A percentile compares a stretch with the other conserved stretches of the same genome.
Evolutionary conservation across 73 alveolate genomes (phyloP).

Genomic region (Symbiodinium natans): DNA sequence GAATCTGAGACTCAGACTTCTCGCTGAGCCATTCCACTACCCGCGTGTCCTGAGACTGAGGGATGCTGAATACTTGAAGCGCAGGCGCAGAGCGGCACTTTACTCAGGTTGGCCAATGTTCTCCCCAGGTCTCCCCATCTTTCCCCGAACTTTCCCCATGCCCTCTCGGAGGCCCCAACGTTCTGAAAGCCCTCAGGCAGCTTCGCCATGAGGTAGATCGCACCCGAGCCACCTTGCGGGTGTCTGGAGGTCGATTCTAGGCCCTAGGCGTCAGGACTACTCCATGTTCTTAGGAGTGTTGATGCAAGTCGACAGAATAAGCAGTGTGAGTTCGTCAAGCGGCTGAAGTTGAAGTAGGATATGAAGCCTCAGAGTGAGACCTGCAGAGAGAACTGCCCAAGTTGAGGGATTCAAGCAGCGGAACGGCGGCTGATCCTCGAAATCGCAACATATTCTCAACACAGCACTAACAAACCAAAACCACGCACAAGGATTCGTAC

Average conservation of each 20-base stretch:
- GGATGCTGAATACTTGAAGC: not conserved
- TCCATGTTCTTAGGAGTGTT: not conserved
- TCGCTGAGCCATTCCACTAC: conserved; percentile 91
- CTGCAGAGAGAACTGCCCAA: not conserved
- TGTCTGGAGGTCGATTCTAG: not conserved
- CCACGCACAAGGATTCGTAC: not conserved
- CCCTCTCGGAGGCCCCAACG: not conserved
- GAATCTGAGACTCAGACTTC: conserved; percentile 20
- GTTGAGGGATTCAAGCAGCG: not conserved
- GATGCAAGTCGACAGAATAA: not conserved
- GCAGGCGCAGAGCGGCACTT: not conserved
- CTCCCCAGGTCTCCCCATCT: not conserved
- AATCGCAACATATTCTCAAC: not conserved
- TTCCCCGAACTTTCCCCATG: not conserved
- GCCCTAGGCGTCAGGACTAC: not conserved
- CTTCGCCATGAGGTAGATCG: conserved; percentile 74
- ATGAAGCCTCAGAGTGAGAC: not conserved
- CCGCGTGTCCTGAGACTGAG: conserved; percentile 56
- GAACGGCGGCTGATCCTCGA: not conserved
- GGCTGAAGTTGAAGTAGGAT: not conserved
- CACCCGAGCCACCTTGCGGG: conserved; percentile 92
- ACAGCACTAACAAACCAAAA: not conserved
- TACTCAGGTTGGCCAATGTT: not conserved
- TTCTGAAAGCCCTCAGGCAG: conserved; percentile 63
- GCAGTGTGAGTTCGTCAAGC: not conserved